Base-by-base conservation (phyloP, 2,329 filamentous ascomycete genomes). In the Drechslerella stenobrocha region DNA sequence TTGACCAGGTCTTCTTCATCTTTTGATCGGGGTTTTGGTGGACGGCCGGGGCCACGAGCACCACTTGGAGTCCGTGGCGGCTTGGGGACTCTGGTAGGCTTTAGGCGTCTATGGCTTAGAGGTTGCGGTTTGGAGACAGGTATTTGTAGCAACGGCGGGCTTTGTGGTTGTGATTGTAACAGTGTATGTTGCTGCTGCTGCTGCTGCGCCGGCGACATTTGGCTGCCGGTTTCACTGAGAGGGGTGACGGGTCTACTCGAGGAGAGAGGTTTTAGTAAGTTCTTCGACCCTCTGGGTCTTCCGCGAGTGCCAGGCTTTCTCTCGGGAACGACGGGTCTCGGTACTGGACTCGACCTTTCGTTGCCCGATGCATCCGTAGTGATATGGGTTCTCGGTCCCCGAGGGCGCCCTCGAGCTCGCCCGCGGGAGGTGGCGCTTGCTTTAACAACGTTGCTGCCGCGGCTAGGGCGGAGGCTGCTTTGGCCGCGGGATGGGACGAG, bases 21-120 rank as follows among this genome's bases (percentile, higher is more conserved):
- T 24, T 40, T 26, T 26, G 55, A 52, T n/a, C 42, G 15, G n/a
- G 18, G 11, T 15, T 57, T 57, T 26, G 63, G 55, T 23, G 63
- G 63, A 30, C 63, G 63, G 23, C 63, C 63, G 8, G 63, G 63
- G 18, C 63, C 63, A 13, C 63, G 63, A 15, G 63, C 55, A n/a
- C 63, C 63, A 4, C 35, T 51, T 22, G 63, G 63, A 7, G 44
- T 52, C 1, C 50, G 35, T 23, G 55, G 35, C 15, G 44, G 55
- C 37, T 67, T 60, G 3, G 45, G 63, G 26, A 45, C n/a, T 46
- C 63, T 26, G 11, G 63, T 55, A 2, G 63, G 63, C 7, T 60
- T 60, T 5, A 67, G 45, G 11, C 24, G 50, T 34, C 51, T 50
- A n/a, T 50, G 46, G 32, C 2, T 7, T 2, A 20, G 15, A 5